Percentiles rank a stretch among this genome's conserved stretches.
Evolutionary conservation across 139 green algal genomes (phyloP).

Genomic region (Chlamydomonas asymmetrica): DNA sequence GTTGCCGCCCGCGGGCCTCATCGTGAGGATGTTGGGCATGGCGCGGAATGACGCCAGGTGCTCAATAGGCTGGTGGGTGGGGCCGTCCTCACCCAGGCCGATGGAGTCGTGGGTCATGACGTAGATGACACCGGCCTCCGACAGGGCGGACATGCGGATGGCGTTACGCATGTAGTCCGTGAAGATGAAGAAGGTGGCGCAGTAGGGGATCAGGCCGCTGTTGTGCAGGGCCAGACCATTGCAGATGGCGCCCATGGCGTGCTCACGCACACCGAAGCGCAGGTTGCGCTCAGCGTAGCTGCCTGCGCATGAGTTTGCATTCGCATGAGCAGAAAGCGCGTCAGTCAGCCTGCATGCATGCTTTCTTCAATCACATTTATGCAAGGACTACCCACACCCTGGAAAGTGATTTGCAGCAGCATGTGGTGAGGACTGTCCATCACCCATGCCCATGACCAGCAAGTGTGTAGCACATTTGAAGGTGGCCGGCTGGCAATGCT

Average conservation of each 20-base stretch:
- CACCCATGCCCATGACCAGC: too few relatives aligned
- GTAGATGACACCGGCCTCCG: slow-evolving; percentile 85
- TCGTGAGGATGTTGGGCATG: slow-evolving; percentile 98
- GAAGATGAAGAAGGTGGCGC: slow-evolving; percentile 99
- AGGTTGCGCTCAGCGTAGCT: slow-evolving; percentile 94
- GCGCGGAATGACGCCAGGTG: slow-evolving; percentile 96
- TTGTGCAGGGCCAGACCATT: slow-evolving; percentile 94
- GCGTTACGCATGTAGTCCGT: slow-evolving; percentile 98
- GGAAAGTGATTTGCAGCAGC: too few relatives aligned
- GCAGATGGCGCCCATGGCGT: slow-evolving; percentile 97
- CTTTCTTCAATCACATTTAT: too few relatives aligned
- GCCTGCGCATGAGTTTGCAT: too few relatives aligned
- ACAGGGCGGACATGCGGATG: slow-evolving; percentile 95
- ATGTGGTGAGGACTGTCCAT: too few relatives aligned
- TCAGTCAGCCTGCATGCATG: too few relatives aligned
- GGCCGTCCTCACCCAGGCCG: slow-evolving; percentile 98
- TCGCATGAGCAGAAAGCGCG: too few relatives aligned
- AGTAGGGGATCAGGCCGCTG: slow-evolving; percentile 94
- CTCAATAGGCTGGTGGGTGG: slow-evolving; percentile 98
- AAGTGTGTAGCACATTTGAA: too few relatives aligned
- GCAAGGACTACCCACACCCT: too few relatives aligned
- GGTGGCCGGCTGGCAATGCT: too few relatives aligned
- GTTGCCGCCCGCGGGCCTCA: slow-evolving; percentile 92
- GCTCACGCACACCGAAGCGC: slow-evolving; percentile 97
- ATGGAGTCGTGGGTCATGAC: slow-evolving; percentile 99